Base-by-base conservation (phyloP, 371 early-diverging fungal genomes). In the Paraphysoderma sedebokerense region DNA sequence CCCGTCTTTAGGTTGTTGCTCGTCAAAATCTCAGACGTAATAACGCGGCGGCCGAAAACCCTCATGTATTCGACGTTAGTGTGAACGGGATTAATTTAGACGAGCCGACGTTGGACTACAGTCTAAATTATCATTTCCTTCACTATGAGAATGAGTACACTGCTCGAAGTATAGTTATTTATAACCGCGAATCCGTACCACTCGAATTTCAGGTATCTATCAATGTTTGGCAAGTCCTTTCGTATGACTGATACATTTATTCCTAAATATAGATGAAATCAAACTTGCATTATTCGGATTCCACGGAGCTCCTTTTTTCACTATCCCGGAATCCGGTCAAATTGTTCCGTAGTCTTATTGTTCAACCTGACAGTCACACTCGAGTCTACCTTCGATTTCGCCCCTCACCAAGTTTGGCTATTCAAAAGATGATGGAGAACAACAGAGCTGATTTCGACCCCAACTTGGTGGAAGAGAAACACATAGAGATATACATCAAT, bases 231-330 rank as follows among this genome's bases (percentile, higher is more conserved):
- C 13, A 44, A 12, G 38, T 8, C n/a, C 5, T 26, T 24, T 5
- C 22, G 5, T 22, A 28, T 41, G 23, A 36, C 24, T 20, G 11
- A 15, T 23, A 20, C 11, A 52, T 26, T 36, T 1, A 51, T 13
- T 28, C 33, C 34, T 36, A 30, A 22, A 47, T 34, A 24, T 51
- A 67, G 59, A 60, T 80, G 55, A 71, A 69, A 50, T 69, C 72
- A 26, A 77, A 70, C 46, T 50, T 80, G n/a, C 50, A 65, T 6
- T 53, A 60, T 19, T 59, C 69, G 15, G 77, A 76, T 38, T 51
- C 63, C 20, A 67, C 72, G 0, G 81, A 82, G 57, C 58, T 82
- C 15, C 45, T 76, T 23, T 81, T 81, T 54, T 82, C 83, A 5
- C 64, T 79, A 6, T 77, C 81, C 4, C 59, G 76, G n/a, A 72